A percentile compares a stretch with the other conserved stretches of the same genome.
Evolutionary conservation across 2,329 filamentous ascomycete genomes (phyloP).

Genomic region (Cercospora sesami): DNA sequence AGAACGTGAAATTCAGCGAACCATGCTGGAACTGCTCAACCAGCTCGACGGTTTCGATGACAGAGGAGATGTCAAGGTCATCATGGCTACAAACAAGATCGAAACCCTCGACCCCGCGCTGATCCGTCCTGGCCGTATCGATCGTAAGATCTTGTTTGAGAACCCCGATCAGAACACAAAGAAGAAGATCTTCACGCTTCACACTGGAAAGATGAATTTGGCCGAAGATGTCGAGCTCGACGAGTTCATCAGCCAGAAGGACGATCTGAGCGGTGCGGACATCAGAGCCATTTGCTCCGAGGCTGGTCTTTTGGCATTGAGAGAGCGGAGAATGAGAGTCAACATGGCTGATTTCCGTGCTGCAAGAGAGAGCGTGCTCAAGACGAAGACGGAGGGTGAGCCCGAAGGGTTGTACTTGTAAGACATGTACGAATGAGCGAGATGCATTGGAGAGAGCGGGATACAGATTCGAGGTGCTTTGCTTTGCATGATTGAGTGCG

Average conservation of each 20-base stretch:
- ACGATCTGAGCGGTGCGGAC: slow-evolving; percentile 93
- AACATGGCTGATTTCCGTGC: slow-evolving; percentile 98
- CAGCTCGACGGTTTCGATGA: slow-evolving; percentile 99
- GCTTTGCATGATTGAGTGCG: background rate
- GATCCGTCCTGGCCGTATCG: slow-evolving; percentile 95
- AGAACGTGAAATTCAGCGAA: slow-evolving; percentile 95
- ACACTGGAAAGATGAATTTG: slow-evolving; percentile 98
- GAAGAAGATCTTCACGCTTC: slow-evolving; percentile 96
- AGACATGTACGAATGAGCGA: slow-evolving; percentile 40
- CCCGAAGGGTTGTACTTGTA: slow-evolving; percentile 99
- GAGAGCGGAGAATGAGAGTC: slow-evolving; percentile 94
- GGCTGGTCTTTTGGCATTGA: slow-evolving; percentile 87
- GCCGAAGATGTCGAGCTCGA: slow-evolving; percentile 97
- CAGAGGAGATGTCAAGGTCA: slow-evolving; percentile 97
- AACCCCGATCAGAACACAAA: slow-evolving; percentile 83
- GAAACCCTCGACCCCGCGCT: slow-evolving; percentile 94
- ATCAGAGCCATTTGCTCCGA: slow-evolving; percentile 99
- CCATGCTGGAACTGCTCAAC: slow-evolving; percentile 97
- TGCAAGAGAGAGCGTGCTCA: slow-evolving; percentile 89
- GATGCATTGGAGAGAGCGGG: background rate
- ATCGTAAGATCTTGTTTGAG: slow-evolving; percentile 88
- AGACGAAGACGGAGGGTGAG: slow-evolving; percentile 98
- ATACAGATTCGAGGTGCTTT: background rate
- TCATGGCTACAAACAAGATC: slow-evolving; percentile 99
- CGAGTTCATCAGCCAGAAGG: slow-evolving; percentile 98